phyloP scores from a whole-genome alignment of 345 rosid species.

The Melaleuca quinquenervia region DNA sequence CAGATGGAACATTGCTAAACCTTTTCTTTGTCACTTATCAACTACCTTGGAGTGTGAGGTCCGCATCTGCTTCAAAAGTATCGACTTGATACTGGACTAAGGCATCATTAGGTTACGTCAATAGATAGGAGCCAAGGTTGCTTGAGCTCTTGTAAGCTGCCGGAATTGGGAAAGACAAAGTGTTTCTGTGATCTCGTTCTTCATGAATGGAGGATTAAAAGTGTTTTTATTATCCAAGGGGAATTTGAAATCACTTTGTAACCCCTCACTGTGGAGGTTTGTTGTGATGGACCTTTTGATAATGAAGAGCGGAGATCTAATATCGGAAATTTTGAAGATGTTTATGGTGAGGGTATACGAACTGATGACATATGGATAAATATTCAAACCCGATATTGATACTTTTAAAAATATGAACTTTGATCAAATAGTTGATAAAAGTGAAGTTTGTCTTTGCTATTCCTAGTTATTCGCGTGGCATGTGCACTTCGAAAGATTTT shows the following conservation, averaged over 20 bases:
- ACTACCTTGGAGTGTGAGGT: background rate
- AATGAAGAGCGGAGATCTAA: background rate
- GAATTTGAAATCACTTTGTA: background rate
- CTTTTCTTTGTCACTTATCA: background rate
- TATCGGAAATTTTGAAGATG: background rate
- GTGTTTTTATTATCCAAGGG: background rate
- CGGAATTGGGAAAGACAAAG: background rate
- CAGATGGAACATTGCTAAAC: too few relatives aligned
- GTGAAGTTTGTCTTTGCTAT: background rate
- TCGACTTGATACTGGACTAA: background rate
- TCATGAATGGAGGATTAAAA: background rate
- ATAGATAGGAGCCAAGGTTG: background rate
- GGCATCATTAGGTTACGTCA: background rate
- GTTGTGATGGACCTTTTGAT: background rate
- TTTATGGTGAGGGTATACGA: background rate
- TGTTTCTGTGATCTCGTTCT: background rate
- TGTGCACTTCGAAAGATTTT: background rate
- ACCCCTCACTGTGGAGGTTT: background rate
- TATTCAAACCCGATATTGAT: background rate
- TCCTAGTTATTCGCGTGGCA: background rate
- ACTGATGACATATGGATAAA: background rate
- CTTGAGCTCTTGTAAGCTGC: background rate
- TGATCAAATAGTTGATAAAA: background rate
- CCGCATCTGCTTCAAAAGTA: background rate
- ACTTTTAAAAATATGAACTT: background rate